Base-by-base conservation (phyloP, 441 rosid species). In the Syzygium malaccense region DNA sequence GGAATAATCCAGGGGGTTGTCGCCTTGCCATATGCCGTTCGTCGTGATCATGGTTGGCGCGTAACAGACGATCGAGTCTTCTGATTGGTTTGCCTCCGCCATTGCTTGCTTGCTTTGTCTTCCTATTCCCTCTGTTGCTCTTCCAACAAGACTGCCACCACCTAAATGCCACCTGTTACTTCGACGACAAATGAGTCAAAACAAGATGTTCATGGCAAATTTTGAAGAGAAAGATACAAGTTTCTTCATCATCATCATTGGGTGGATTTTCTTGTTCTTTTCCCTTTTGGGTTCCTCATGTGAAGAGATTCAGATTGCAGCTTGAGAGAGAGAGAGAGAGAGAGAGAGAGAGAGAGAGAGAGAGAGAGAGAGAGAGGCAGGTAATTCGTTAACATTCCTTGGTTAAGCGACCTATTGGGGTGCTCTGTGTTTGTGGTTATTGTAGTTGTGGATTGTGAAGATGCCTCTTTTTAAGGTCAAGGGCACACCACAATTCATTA, bases 1-100 rank as follows among this genome's bases (percentile, higher is more conserved):
- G 45, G 99, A 94, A 87, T 93, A 97, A 88, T 98, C 98, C 26
- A 98, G 92, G 79, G 99, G 99, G 90, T 98, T 95, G 68, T 97
- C 99, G 14, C 99, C 99, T 90, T 96, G 99, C 99, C 99, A 98
- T 26, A 98, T 93, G 7, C 99, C 99, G 88, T 98, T 98, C 6
- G 99, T 97, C 23, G 99, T 97, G 87, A 98, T 95, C 99, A 98
- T 96, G 86, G 96, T 93, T 5, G 99, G 99, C 15, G 99, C 97
- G 32, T 97, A 98, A 90, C 99, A 98, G 51, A 97, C 96, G 60
- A 97, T 92, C 19, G 96, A 88, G 26, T 92, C 93, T 9, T 86
- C 93, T 0, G 95, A 26, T 4, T 37, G 62, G 87, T 91, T 91
- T 4, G 68, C 75, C 1, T 87, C 83, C 53, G 87, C 88, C 64